Evolutionary conservation across 768 basidiomycete species (phyloP), one percentile per base, ranked within the genome.

Genomic region (Psilocybe subaeruginosa): DNA sequence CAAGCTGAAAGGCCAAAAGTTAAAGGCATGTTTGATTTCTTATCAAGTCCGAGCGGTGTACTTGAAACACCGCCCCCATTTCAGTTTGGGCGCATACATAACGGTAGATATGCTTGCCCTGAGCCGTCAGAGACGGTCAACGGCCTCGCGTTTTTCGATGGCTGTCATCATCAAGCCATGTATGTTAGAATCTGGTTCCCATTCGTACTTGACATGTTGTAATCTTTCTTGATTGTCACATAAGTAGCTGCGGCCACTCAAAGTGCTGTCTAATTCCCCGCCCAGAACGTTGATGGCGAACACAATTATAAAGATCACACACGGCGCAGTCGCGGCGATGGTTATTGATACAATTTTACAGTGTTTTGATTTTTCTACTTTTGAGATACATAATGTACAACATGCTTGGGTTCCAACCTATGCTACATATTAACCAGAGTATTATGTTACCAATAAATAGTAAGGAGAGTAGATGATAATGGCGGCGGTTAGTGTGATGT

Each of bases 401-500:
- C n/a, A n/a, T 43, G n/a, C 41, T 43, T 12, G 8, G 41, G 41
- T 16, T 12, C 11, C 3, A 43, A 43, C n/a, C 14, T 43, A 43
- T 43, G 41, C 41, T 43, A 43, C 41, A 43, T 43, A 43, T 16
- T 43, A 43, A 43, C 14, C 14, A 5, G n/a, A 23, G 3, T 12
- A 5, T 43, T 43, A 43, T 14, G 14, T 11, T 43, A 43, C 41
- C 4, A 16, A 43, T 43, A 43, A 43, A 56, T n/a, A 46, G 14
- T 8, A 3, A 16, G 16, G 27, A 19, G 27, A 19, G 14, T 45
- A 46, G 16, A 46, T 9, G 23, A 17, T 50, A 41, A 33, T 51
- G 50, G 23, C 11, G 27, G 12, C 12, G 31, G 33, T 5, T 31
- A 33, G n/a, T 35, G 33, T 35, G 71, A 70, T 64, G 81, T 77